These are phyloP conservation scores for Rubia peregrina DNA, from an alignment of 305 asterid species.

Conservation along the genomic window DNA sequence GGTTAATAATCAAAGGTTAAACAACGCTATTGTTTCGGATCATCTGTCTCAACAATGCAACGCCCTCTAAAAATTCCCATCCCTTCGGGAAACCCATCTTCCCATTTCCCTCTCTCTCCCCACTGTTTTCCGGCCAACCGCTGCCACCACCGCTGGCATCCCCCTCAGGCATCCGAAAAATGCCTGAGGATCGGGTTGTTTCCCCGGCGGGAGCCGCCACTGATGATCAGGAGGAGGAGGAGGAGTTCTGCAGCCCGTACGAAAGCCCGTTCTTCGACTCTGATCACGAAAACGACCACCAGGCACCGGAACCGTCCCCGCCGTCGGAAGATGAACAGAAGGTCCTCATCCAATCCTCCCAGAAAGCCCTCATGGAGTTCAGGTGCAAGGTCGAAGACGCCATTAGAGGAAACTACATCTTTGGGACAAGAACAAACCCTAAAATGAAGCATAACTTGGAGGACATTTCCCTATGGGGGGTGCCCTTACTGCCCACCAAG, in stretches of 20 bases:
- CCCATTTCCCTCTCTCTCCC: not conserved
- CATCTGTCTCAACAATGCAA: not conserved
- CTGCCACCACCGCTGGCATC: not conserved
- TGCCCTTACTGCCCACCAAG: conserved; percentile 55
- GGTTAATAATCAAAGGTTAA: not conserved
- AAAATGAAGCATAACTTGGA: conserved; percentile 15
- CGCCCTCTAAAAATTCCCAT: not conserved
- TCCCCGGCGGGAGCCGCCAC: conserved; percentile 1
- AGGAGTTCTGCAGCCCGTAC: not conserved
- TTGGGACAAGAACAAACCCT: conserved; percentile 21
- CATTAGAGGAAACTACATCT: conserved; percentile 39
- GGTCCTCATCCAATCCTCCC: conserved; percentile 22
- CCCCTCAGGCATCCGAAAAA: conserved; percentile 6
- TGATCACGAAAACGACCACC: not conserved
- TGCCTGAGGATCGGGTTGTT: conserved; percentile 26
- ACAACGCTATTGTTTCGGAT: conserved; percentile 9
- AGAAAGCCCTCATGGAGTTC: conserved; percentile 39
- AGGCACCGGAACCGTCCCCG: too few species aligned
- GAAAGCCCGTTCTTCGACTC: not conserved
- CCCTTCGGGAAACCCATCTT: not conserved
- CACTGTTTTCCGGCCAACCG: not conserved
- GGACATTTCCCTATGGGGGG: conserved; percentile 59
- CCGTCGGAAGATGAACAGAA: conserved; percentile 12
- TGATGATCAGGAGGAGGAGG: conserved; percentile 5
- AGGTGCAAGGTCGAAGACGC: conserved; percentile 62